Evolutionary conservation across 495 filamentous ascomycete genomes (phyloP), one percentile per base, ranked within the genome.

Genomic region (Penicillium waksmanii): DNA sequence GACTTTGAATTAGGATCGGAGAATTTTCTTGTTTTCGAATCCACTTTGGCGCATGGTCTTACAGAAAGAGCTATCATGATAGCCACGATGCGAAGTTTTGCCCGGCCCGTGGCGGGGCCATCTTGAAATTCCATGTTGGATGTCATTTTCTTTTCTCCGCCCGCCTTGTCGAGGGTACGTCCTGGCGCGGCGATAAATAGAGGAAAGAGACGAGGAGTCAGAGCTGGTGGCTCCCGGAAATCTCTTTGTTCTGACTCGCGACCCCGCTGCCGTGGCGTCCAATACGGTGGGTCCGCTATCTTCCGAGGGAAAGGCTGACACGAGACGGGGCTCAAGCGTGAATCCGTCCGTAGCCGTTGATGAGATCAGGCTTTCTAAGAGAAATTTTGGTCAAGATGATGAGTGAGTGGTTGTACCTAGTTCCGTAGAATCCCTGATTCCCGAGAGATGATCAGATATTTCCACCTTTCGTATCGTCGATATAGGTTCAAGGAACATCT

Each of bases 41-140:
- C 27, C 27, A 31, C 27, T 31, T 31, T 31, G 27, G 11, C n/a
- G 17, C 4, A 19, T 44, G 42, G 9, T 53, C 65, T 50, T 70
- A 72, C 69, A 33, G 62, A 53, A 17, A 73, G 65, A 17, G 69
- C 70, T 19, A 64, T 34, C 58, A 73, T 63, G 13, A 69, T 70
- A 12, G 69, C 63, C 13, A 63, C 50, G 27, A 71, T 56, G 15
- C 63, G 62, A 23, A 73, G 6, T 42, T 58, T 67, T 40, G 58
- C 61, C 46, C 66, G 64, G 27, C 53, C 48, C 7, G 46, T 23
- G 21, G 60, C 27, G 27, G 48, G 44, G 13, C 49, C 23, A 10
- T 69, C 67, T 23, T 63, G 33, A 5, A 69, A 47, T 46, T 63
- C 62, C 61, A 69, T 65, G 17, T 60, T 53, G 5, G 42, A 56